Percentiles rank a stretch among this genome's conserved stretches.
phyloP scores from a whole-genome alignment of 1,284 basidiomycete genomes.

The Apiotrichum veenhuisii region DNA sequence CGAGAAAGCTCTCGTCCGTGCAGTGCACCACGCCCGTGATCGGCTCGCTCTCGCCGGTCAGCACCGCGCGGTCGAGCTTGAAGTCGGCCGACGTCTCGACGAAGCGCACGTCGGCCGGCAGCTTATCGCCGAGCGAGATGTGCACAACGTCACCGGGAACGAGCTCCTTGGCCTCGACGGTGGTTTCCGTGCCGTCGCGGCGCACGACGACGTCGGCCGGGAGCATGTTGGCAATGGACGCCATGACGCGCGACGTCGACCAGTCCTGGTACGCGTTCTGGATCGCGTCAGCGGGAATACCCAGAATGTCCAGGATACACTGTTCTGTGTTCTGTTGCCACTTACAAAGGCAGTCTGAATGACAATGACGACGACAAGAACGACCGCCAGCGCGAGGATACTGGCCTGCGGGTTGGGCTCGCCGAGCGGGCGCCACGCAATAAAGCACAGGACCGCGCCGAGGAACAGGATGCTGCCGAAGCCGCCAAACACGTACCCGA shows the following conservation, averaged over 20 bases:
- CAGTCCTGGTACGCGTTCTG: conserved; percentile 37
- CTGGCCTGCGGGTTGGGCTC: conserved; percentile 50
- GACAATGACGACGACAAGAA: conserved; percentile 52
- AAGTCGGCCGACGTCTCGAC: conserved; percentile 55
- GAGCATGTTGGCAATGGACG: conserved; percentile 52
- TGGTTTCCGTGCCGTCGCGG: conserved; percentile 44
- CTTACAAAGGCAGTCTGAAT: conserved; percentile 50
- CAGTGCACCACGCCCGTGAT: conserved; percentile 55
- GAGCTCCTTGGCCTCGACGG: conserved; percentile 41
- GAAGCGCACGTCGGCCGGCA: conserved; percentile 57
- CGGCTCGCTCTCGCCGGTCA: conserved; percentile 62
- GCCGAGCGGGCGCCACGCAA: conserved; percentile 53
- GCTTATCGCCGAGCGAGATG: conserved; percentile 47
- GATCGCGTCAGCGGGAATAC: not conserved
- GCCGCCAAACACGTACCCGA: conserved; percentile 53
- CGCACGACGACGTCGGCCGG: conserved; percentile 49
- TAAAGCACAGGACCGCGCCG: conserved; percentile 53
- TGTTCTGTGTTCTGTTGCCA: conserved; percentile 5
- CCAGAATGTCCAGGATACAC: no score
- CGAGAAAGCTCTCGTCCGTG: conserved; percentile 59
- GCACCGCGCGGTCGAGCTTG: conserved; percentile 61
- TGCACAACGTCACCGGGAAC: conserved; percentile 49
- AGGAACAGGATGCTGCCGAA: conserved; percentile 60
- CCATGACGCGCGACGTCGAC: conserved; percentile 50
- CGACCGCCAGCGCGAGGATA: conserved; percentile 53